Evolutionary conservation across 257 asterid species (phyloP).

Genomic region (Solanum lignicaule): DNA sequence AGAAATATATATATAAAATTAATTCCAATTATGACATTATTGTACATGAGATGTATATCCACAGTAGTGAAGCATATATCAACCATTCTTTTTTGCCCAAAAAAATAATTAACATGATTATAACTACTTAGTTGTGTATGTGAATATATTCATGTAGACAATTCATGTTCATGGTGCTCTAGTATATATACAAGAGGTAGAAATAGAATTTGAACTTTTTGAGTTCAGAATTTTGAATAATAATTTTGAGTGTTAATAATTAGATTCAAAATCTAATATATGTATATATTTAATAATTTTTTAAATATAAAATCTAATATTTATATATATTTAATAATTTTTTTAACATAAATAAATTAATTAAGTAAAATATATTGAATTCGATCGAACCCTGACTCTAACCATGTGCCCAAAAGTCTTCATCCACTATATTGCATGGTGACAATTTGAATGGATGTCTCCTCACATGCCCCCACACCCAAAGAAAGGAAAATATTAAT

Average conservation of each 20-base stretch:
- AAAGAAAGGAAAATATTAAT: not conserved
- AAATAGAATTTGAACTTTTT: not conserved
- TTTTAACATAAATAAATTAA: not conserved
- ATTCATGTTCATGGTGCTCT: not conserved
- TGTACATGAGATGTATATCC: not conserved
- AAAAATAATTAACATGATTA: not conserved
- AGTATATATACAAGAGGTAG: not conserved
- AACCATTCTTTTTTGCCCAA: not conserved
- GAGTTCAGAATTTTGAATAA: fast-evolving
- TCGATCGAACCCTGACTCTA: not conserved
- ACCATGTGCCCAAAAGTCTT: not conserved
- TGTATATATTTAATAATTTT: not conserved
- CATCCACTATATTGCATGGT: not conserved
- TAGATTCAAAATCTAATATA: fast-evolving
- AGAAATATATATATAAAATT: not conserved
- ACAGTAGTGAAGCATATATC: not conserved
- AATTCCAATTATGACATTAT: not conserved
- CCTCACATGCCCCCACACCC: too few relatives aligned
- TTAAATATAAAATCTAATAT: not conserved
- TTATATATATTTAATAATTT: not conserved
- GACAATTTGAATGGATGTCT: not conserved
- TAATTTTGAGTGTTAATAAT: fast-evolving
- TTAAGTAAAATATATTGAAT: not conserved
- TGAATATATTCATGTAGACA: not conserved
- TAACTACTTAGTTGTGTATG: not conserved